Evolutionary conservation across 305 asterid genomes (phyloP), one percentile per base, ranked within the genome.

Genomic region (Fraxinus baroniana): DNA sequence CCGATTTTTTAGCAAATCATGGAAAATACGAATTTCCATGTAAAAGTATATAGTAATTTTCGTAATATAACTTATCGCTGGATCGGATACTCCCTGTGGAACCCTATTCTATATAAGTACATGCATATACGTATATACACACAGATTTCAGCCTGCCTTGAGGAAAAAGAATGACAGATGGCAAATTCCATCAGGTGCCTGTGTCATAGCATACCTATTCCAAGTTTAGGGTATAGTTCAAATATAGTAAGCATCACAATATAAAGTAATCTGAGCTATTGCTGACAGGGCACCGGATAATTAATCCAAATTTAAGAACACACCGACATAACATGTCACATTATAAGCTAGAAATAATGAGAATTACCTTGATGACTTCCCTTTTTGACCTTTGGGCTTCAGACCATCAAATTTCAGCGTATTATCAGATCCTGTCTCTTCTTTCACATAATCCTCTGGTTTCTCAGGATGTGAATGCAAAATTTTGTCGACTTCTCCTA

Each of bases 351-450:
- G 52, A 78, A 71, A 44, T 8, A 78, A 70, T 13, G 78, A 70
- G 71, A 52, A 80, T 80, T 84, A 88, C 92, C 92, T 80, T 75
- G 68, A 36, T 79, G 90, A 83, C 83, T 86, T 74, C 64, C 74
- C 85, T 30, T 39, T 87, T 81, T 62, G 77, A 80, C 81, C 78
- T 72, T 80, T 79, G 74, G 80, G 83, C 57, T 79, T 83, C 79
- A 33, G 80, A 76, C 81, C 77, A 82, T 85, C 83, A 49, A 60
- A 44, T n/a, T 78, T 80, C 80, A 37, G 77, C 79, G 78, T 62
- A 62, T 82, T 84, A 70, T 86, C 85, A 86, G 66, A 52, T 77
- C 71, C 18, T 57, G 52, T 87, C 81, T 86, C 86, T 52, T 79
- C 78, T 72, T 76, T 84, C 64, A 74, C 7, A 36, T 72, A 78